These are phyloP conservation scores for Leishmania martiniquensis DNA, from an alignment of 208 protist species.

Conservation along the genomic window DNA sequence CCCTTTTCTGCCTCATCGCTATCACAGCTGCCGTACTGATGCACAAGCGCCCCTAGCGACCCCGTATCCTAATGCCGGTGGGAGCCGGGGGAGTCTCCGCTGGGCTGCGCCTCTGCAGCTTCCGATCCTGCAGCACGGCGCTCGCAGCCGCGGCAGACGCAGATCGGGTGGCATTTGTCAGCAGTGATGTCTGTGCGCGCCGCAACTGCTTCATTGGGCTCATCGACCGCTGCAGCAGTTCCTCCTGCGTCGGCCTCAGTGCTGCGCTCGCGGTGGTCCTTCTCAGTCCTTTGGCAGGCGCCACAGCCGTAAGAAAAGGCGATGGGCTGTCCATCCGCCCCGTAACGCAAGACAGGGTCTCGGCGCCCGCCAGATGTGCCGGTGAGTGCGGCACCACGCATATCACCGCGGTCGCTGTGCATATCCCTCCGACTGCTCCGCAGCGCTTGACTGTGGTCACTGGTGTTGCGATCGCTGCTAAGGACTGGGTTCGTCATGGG, in stretches of 20 bases:
- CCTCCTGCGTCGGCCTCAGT: neutral
- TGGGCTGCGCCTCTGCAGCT: neutral
- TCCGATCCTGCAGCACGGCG: neutral
- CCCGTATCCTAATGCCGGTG: neutral
- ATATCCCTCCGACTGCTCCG: conserved; percentile 4
- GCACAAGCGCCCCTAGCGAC: neutral
- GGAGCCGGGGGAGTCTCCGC: neutral
- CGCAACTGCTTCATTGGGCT: neutral
- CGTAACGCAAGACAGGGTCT: neutral
- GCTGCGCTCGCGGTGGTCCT: neutral
- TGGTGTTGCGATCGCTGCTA: conserved; percentile 13
- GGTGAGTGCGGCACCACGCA: neutral
- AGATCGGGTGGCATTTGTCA: neutral
- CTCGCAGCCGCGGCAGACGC: neutral
- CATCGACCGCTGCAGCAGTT: neutral
- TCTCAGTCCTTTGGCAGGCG: neutral
- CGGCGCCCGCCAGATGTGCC: conserved; percentile 10
- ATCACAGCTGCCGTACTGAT: neutral
- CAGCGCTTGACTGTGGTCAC: neutral
- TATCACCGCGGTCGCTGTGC: neutral
- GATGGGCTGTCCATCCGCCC: conserved; percentile 1
- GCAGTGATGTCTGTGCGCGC: neutral
- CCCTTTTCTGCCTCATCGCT: conserved; percentile 12
- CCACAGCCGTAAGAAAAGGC: neutral
- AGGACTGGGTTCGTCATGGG: neutral